Base-by-base conservation (phyloP, 352 stramenopile species). In the Phytophthora kernoviae region DNA sequence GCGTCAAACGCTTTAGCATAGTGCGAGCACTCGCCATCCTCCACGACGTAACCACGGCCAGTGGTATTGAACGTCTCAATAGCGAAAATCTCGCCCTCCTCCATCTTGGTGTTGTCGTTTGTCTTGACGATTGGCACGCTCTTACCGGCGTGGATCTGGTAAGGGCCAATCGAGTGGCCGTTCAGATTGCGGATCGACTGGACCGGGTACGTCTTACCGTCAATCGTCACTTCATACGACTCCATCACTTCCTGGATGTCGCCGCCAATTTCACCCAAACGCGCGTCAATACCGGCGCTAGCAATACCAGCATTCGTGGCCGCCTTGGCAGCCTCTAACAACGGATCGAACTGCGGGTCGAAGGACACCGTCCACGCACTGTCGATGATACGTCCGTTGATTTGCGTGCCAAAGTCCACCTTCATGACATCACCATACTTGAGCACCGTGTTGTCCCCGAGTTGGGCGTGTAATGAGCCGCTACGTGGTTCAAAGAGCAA, bases 381-480 rank as follows among this genome's bases (percentile, higher is more conserved):
- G 73, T 99, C 96, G 58, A 99, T 98, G 71, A 99, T 99, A 37
- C 95, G 79, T 39, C 96, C 96, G 62, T 99, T 96, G 30, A 99
- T 89, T 51, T 99, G 96, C 7, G 94, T 98, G 18, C 97, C 97
- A 77, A 99, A 99, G 74, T 99, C 97, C 21, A 99, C 50, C 44
- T 77, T 99, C 96, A 99, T 99, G 1, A 99, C 97, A 71, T 99
- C 97, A 39, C 96, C 95, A 54, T 99, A 97, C 33, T 79, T 67
- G 12, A 96, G 62, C 15, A 98, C 93, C 5, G 93, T 98, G 34
- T 98, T 73, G 70, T 99, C 97, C 1, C 96, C 96, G 68, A 66
- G 67, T 99, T 99, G 17, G 97, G 97, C 36, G 97, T 99, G 75
- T 98, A 99, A 72, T 99, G 97, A 7, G 97, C 97, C 10, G 97